Percentiles rank a stretch among this genome's conserved stretches.
Conservation (phyloP, 2,329 filamentous ascomycete species). For the Hymenotorrendiella dingleyae region DNA sequence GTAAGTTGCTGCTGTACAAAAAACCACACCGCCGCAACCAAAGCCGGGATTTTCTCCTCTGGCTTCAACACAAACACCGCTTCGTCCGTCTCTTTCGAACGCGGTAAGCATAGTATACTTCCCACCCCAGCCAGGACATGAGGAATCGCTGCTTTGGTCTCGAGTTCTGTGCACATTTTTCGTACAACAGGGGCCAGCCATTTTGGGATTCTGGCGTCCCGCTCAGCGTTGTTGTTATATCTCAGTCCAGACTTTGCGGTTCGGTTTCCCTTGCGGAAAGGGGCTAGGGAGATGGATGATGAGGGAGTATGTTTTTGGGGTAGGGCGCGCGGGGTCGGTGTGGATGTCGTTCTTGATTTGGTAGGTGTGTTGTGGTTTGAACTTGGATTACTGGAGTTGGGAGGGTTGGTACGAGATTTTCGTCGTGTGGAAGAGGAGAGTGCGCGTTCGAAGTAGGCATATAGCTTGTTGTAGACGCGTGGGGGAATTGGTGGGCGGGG, state of each 20-base stretch:
- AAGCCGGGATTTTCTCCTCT: constrained; percentile 40
- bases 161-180: constrained; percentile 56
- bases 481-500: constrained; percentile 73
- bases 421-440: constrained; percentile 38
- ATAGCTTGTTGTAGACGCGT: constrained; percentile 77
- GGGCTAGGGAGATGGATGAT: constrained; percentile 40
- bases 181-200: constrained; percentile 69
- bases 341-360: constrained; percentile 5
- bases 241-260: constrained; percentile 23
- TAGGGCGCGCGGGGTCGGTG: constrained; percentile 8
- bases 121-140: constrained; percentile 72
- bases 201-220: constrained; percentile 37
- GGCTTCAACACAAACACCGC: not conserved
- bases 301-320: constrained; percentile 36
- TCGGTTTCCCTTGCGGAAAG: constrained; percentile 26
- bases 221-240: constrained; percentile 18
- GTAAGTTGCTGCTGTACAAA: constrained; percentile 49
- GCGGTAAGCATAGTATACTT: constrained; percentile 33
- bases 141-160: constrained; percentile 56
- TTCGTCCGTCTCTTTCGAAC: constrained; percentile 11
- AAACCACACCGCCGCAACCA: constrained; percentile 56
- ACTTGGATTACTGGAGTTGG: constrained; percentile 19
- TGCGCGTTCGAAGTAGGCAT: constrained; percentile 70
- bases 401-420: constrained; percentile 1
- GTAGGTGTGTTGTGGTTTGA: not conserved